These are phyloP conservation scores for Talaromyces proteolyticus DNA, from an alignment of 495 filamentous ascomycete species.

Conservation along the genomic window DNA sequence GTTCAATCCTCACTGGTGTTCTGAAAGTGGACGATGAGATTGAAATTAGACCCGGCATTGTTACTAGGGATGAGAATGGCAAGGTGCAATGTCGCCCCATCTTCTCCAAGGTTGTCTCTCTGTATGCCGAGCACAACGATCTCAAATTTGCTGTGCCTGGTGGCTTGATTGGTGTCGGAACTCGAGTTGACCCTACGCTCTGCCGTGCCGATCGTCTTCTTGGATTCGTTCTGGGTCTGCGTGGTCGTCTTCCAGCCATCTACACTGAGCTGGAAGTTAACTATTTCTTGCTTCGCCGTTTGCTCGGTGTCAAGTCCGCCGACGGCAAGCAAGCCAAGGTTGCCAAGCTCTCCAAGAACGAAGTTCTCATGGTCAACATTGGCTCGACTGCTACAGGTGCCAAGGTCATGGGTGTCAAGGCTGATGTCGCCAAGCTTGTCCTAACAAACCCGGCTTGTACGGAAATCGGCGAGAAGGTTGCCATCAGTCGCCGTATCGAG, in stretches of 20 bases:
- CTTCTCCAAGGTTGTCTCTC: conserved; percentile 86
- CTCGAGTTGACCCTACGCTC: conserved; percentile 91
- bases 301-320: conserved; percentile 94
- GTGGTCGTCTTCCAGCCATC: conserved; percentile 85
- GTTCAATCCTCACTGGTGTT: conserved; percentile 91
- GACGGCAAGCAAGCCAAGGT: conserved; percentile 99
- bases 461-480: conserved; percentile 94
- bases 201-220: conserved; percentile 98
- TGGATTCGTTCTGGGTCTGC: conserved; percentile 93
- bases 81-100: conserved; percentile 94
- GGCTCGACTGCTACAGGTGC: conserved; percentile 92
- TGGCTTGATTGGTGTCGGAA: conserved; percentile 95
- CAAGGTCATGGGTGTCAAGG: conserved; percentile 93
- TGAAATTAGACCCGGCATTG: conserved; percentile 94
- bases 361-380: conserved; percentile 98
- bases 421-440: conserved; percentile 88
- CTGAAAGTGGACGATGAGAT: conserved; percentile 96
- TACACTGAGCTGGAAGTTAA: conserved; percentile 98
- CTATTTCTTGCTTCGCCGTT: conserved; percentile 91
- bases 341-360: conserved; percentile 92
- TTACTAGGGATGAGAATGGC: conserved; percentile 87
- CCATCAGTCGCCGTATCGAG: conserved; percentile 90
- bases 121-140: conserved; percentile 97
- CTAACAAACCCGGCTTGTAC: conserved; percentile 90
- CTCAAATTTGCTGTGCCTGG: conserved; percentile 96